Percentiles rank a stretch among this genome's conserved stretches.
These are phyloP conservation scores for Amanita fuliginea DNA, from an alignment of 768 basidiomycete genomes.

Conservation along the genomic window DNA sequence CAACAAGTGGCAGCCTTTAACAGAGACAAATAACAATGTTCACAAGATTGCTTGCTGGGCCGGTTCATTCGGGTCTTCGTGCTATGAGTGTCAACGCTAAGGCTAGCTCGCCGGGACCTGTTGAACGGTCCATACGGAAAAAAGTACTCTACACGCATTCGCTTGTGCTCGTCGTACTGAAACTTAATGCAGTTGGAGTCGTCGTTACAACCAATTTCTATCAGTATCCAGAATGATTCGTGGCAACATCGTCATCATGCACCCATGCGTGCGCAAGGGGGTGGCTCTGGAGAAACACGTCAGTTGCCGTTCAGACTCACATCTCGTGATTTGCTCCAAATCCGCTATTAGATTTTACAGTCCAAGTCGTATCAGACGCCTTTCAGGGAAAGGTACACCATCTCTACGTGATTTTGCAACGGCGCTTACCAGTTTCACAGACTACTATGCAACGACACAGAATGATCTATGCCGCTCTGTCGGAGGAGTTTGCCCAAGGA, in stretches of 20 bases:
- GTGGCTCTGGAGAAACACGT: constrained; percentile 75
- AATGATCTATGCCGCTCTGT: constrained; percentile 61
- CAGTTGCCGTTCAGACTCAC: constrained; percentile 21
- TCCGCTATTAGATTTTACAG: constrained; percentile 52
- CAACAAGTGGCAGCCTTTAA: neutral
- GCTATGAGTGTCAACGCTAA: neutral
- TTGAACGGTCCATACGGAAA: constrained; percentile 49
- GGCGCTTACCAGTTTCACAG: constrained; percentile 23
- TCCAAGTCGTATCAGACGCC: constrained; percentile 59
- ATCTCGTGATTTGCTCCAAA: constrained; percentile 6
- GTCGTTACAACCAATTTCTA: constrained; percentile 47
- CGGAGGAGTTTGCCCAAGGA: constrained; percentile 60
- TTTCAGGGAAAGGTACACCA: constrained; percentile 63
- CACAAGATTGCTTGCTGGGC: neutral
- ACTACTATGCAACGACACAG: constrained; percentile 73
- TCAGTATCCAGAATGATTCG: constrained; percentile 72
- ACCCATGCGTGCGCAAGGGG: constrained; percentile 63
- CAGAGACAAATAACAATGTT: neutral
- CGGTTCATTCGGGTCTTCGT: neutral
- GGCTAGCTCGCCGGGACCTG: constrained; percentile 24
- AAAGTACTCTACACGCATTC: constrained; percentile 29
- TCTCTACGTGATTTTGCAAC: constrained; percentile 6
- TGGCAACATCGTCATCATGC: constrained; percentile 79
- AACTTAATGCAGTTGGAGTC: constrained; percentile 39
- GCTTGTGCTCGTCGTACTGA: constrained; percentile 10